Evolutionary conservation across 257 asterid species (phyloP).

Genomic region (Solanum okadae): DNA sequence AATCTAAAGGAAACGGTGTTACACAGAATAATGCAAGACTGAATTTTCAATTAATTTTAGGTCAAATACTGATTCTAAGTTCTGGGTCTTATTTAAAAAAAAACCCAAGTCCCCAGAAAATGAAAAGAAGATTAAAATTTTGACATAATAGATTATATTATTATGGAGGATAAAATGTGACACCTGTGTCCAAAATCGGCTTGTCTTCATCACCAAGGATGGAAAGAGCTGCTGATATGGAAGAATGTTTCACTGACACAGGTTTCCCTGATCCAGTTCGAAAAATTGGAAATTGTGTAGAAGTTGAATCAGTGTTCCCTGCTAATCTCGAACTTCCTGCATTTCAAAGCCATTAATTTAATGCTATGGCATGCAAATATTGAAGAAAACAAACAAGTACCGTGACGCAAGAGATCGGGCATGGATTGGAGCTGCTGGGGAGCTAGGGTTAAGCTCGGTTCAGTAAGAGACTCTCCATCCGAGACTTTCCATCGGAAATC

Average conservation of each 20-base stretch:
- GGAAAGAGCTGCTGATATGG: conserved; percentile 60
- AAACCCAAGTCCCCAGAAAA: neutral
- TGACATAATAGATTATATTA: neutral
- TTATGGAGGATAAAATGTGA: neutral
- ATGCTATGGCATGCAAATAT: neutral
- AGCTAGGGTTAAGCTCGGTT: conserved; percentile 11
- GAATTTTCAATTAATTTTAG: neutral
- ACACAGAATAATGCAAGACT: neutral
- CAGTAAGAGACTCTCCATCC: conserved; percentile 15
- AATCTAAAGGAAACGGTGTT: neutral
- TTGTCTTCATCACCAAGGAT: conserved; percentile 42
- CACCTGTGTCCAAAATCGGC: neutral
- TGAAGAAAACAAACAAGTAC: conserved; percentile 13
- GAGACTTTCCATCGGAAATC: conserved; percentile 54
- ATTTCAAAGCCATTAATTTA: neutral
- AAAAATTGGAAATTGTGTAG: conserved; percentile 35
- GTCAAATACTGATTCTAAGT: neutral
- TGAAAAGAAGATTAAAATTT: neutral
- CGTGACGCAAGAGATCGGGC: conserved; percentile 79
- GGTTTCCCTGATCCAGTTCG: conserved; percentile 64
- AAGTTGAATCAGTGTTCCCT: conserved; percentile 24
- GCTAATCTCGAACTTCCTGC: conserved; percentile 49
- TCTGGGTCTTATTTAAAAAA: neutral
- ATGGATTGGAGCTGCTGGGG: conserved; percentile 68
- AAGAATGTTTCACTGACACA: conserved; percentile 44